A percentile compares a stretch with the other conserved stretches of the same genome.
These are phyloP conservation scores for Hibiscus mutabilis DNA, from an alignment of 345 rosid species.

Conservation along the genomic window DNA sequence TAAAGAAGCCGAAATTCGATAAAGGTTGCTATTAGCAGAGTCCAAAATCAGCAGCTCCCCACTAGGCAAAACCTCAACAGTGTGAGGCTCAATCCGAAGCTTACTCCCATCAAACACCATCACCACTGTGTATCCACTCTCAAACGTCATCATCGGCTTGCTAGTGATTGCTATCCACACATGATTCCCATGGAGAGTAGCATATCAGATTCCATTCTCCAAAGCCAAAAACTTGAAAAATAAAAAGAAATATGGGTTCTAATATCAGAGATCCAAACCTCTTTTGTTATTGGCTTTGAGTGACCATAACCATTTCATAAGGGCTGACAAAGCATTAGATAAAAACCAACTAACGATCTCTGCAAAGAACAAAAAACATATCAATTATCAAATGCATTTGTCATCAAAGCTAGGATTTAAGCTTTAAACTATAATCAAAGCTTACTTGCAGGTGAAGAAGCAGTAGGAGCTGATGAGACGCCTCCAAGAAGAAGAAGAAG, in stretches of 20 bases:
- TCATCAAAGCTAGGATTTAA: slow-evolving; percentile 10
- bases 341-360: slow-evolving; percentile 74
- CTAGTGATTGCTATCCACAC: slow-evolving; percentile 52
- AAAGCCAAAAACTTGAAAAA: background rate
- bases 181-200: slow-evolving; percentile 8
- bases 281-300: slow-evolving; percentile 82
- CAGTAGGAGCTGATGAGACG: slow-evolving; percentile 54
- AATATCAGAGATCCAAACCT: slow-evolving; percentile 43
- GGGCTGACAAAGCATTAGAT: slow-evolving; percentile 60
- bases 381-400: slow-evolving; percentile 5
- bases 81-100: slow-evolving; percentile 81
- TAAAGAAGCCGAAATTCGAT: slow-evolving; percentile 79
- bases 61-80: slow-evolving; percentile 69
- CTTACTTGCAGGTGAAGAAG: slow-evolving; percentile 76
- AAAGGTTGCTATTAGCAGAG: slow-evolving; percentile 79
- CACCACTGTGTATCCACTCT: slow-evolving; percentile 84
- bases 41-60: slow-evolving; percentile 89
- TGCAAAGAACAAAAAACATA: slow-evolving; percentile 26
- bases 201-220: slow-evolving; percentile 10
- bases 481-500: slow-evolving; percentile 43
- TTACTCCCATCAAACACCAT: slow-evolving; percentile 98
- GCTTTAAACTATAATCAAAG: slow-evolving; percentile 4
- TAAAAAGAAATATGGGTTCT: background rate
- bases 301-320: slow-evolving; percentile 87
- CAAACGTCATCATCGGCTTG: slow-evolving; percentile 89